Base-by-base conservation (phyloP, 2,329 filamentous ascomycete genomes). In the Phaeosphaeriaceae sp. region DNA sequence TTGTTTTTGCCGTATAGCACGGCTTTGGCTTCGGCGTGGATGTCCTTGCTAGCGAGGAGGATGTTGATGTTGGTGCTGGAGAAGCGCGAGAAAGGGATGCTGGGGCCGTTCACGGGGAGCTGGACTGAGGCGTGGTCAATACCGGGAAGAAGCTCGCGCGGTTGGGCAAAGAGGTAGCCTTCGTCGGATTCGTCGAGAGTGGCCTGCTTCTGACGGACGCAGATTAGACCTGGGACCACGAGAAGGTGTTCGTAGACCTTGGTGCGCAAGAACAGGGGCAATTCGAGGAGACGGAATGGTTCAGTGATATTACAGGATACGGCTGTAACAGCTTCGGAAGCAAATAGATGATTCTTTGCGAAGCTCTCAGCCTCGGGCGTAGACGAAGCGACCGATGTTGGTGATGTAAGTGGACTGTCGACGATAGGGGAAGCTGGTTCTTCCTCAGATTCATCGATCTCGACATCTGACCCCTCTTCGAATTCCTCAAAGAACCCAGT, bases 1-100 rank as follows among this genome's bases (percentile, higher is more conserved):
- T 58, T 57, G 56, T 81, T 81, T 24, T 72, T 70, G 48, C 71
- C 69, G 63, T 81, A 81, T 17, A 82, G 69, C 17, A 80, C 64
- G 6, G 66, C 67, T n/a, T 73, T 76, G 7, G 79, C 73, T 67
- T 82, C 79, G 53, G 70, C 67, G 65, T 78, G 73, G 53, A 82
- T 62, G 11, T 76, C 69, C 48, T 76, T 77, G 60, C 65, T 78
- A 7, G 63, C 65, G 15, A 72, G 63, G 7, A 82, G 71, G 24
- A 81, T 71, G 46, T 51, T 52, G 22, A 62, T 51, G 48, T 73
- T 74, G 9, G 51, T 61, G 45, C 41, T 54, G 3, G 22, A 24
- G 31, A 66, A 65, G 17, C 57, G 57, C 9, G 60, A 48, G 54
- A 70, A 70, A 13, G 54, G 60, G 1, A 57, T 53, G 19, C 69